Evolutionary conservation across 768 basidiomycete genomes (phyloP).

Genomic region (Fomitopsis pulvina): DNA sequence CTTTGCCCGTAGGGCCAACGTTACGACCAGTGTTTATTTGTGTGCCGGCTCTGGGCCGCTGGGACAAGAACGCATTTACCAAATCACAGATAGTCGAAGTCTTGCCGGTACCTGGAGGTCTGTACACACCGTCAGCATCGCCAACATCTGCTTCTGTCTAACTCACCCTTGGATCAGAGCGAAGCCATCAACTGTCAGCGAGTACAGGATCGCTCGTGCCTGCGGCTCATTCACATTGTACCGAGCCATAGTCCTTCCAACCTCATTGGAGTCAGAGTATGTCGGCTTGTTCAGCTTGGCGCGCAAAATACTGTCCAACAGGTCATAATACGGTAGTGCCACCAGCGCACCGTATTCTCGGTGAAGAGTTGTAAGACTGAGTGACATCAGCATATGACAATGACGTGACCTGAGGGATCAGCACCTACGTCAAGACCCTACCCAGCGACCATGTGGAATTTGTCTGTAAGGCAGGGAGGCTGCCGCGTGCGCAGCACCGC

Average conservation of each 20-base stretch:
- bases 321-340: constrained; percentile 78
- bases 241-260: constrained; percentile 58
- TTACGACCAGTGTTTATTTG: constrained; percentile 43
- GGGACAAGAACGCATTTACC: constrained; percentile 75
- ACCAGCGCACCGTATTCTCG: constrained; percentile 89
- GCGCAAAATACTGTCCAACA: constrained; percentile 60
- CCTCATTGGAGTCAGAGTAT: constrained; percentile 39
- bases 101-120: constrained; percentile 97
- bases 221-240: constrained; percentile 91
- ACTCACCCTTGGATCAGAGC: constrained; percentile 88
- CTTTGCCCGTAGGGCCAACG: constrained; percentile 32
- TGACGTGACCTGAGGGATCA: too few species aligned
- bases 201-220: constrained; percentile 78
- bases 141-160: background rate
- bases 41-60: constrained; percentile 42
- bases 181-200: constrained; percentile 71
- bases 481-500: constrained; percentile 40
- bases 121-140: constrained; percentile 23
- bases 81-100: constrained; percentile 96
- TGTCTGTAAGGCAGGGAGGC: constrained; percentile 57
- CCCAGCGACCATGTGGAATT: constrained; percentile 65
- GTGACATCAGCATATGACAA: constrained; percentile 5
- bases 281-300: constrained; percentile 51
- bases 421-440: constrained; percentile 75
- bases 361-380: constrained; percentile 82